Evolutionary conservation across 1,139 yeast genomes (phyloP).

Genomic region (Meyerozyma elateridarum): DNA sequence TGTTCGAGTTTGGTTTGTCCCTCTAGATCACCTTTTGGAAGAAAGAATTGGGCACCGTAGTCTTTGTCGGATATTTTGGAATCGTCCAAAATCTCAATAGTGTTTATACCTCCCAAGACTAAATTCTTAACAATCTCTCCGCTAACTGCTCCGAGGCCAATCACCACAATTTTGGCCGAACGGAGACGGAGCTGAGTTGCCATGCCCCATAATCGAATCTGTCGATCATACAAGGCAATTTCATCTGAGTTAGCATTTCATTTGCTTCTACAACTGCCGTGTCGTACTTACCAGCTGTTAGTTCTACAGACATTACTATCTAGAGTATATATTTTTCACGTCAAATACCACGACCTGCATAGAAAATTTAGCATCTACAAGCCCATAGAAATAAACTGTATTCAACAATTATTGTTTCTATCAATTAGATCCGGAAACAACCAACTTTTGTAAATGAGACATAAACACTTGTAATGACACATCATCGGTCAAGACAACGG

Average conservation of each 20-base stretch:
- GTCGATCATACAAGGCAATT: constrained; percentile 90
- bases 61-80: constrained; percentile 56
- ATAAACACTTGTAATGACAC: constrained; percentile 88
- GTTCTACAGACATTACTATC: background rate
- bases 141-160: constrained; percentile 70
- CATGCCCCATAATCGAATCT: constrained; percentile 93
- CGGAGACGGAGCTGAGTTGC: constrained; percentile 84
- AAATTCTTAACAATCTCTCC: constrained; percentile 80
- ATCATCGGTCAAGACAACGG: constrained; percentile 92
- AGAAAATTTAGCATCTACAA: background rate
- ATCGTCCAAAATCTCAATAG: constrained; percentile 65
- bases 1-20: constrained; percentile 55
- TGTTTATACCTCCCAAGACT: constrained; percentile 84
- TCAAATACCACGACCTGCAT: background rate
- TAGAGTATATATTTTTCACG: too few species aligned
- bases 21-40: constrained; percentile 49
- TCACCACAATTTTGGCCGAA: constrained; percentile 62
- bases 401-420: constrained; percentile 3
- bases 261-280: background rate
- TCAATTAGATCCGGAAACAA: constrained; percentile 51
- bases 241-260: constrained; percentile 48
- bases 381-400: constrained; percentile 3
- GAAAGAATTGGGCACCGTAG: constrained; percentile 72
- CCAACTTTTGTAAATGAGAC: constrained; percentile 83
- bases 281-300: constrained; percentile 2